phyloP scores from a whole-genome alignment of 192 early-diverging fungal genomes.

The Rhizoclosmatium sp. region DNA sequence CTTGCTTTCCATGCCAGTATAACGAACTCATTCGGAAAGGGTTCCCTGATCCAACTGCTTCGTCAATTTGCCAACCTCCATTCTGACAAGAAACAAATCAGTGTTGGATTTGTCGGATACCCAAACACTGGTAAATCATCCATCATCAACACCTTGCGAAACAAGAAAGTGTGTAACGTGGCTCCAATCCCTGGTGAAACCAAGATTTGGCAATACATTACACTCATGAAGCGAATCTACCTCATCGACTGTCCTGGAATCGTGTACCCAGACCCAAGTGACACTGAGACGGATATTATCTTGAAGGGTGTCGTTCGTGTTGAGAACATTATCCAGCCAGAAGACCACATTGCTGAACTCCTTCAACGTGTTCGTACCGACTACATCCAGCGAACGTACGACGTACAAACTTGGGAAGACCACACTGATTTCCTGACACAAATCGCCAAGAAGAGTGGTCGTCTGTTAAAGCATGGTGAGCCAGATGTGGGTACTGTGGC shows the following conservation, averaged over 20 bases:
- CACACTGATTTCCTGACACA: constrained; percentile 91
- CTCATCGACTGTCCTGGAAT: constrained; percentile 99
- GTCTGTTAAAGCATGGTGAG: constrained; percentile 93
- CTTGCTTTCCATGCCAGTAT: constrained; percentile 99
- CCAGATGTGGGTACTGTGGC: constrained; percentile 91
- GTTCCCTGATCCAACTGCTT: constrained; percentile 95
- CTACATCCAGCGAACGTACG: constrained; percentile 93
- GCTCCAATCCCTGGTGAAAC: constrained; percentile 99
- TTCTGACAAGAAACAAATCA: constrained; percentile 98
- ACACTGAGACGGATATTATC: constrained; percentile 94
- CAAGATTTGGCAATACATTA: constrained; percentile 99
- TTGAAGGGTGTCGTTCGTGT: constrained; percentile 96
- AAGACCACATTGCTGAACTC: constrained; percentile 89
- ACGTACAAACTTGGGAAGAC: constrained; percentile 83
- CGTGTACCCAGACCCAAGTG: constrained; percentile 85
- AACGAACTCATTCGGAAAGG: constrained; percentile 99
- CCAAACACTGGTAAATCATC: constrained; percentile 97
- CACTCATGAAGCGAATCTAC: constrained; percentile 97
- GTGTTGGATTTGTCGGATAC: constrained; percentile 97
- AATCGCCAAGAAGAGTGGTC: constrained; percentile 85
- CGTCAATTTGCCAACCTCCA: constrained; percentile 96
- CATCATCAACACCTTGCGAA: constrained; percentile 97
- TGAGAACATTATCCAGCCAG: constrained; percentile 88
- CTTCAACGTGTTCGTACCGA: constrained; percentile 84
- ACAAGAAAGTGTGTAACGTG: constrained; percentile 97